phyloP scores from a whole-genome alignment of 1,139 yeast species.

The Suhomyces ambrosiae region DNA sequence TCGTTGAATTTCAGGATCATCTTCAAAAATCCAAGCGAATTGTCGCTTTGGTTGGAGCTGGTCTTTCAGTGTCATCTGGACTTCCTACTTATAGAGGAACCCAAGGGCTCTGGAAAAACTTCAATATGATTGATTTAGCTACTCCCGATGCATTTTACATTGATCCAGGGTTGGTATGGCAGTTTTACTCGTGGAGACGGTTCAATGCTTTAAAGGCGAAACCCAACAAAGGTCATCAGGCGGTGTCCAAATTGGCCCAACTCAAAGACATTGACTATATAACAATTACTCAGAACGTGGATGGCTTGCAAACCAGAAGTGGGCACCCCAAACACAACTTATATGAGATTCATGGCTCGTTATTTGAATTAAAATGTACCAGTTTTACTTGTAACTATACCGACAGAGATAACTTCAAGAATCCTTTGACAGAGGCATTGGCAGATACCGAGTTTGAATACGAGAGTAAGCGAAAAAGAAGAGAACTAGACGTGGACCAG shows the following conservation, averaged over 20 bases:
- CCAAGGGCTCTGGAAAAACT: constrained; percentile 77
- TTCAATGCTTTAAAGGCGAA: constrained; percentile 61
- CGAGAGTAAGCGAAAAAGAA: constrained; percentile 16
- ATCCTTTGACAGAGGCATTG: constrained; percentile 67
- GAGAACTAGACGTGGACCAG: constrained; percentile 11
- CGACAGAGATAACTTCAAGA: constrained; percentile 52
- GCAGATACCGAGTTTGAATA: constrained; percentile 40
- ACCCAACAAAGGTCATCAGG: constrained; percentile 75
- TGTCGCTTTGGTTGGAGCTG: constrained; percentile 83
- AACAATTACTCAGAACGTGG: constrained; percentile 82
- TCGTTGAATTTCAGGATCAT: constrained; percentile 58
- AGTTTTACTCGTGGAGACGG: constrained; percentile 74
- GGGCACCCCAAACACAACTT: constrained; percentile 55
- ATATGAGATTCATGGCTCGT: constrained; percentile 75
- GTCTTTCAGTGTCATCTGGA: constrained; percentile 77
- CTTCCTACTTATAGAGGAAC: constrained; percentile 72
- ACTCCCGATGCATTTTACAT: constrained; percentile 86
- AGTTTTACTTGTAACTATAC: constrained; percentile 68
- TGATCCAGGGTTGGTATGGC: constrained; percentile 90
- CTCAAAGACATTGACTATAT: constrained; percentile 45
- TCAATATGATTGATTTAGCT: constrained; percentile 79
- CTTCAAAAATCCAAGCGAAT: constrained; percentile 55
- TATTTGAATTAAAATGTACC: constrained; percentile 75
- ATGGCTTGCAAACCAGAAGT: constrained; percentile 70
- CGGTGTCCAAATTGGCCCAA: constrained; percentile 51